A percentile compares a stretch with the other conserved stretches of the same genome.
These are phyloP conservation scores for Sugiyamaella xylanicola DNA, from an alignment of 1,139 yeast genomes.

Conservation along the genomic window DNA sequence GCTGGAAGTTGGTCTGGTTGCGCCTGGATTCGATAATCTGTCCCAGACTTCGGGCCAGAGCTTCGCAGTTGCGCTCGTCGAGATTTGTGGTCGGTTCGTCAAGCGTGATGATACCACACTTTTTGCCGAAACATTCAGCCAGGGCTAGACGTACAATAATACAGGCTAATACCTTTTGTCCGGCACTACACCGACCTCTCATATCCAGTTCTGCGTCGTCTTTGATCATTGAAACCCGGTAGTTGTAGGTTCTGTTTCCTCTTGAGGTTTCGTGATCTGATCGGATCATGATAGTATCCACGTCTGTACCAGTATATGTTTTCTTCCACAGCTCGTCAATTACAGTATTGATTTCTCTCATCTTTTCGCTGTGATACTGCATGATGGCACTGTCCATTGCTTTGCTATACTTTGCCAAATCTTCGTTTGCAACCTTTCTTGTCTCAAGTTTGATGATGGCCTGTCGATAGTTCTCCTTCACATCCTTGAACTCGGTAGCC, in stretches of 20 bases:
- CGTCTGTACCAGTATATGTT: conserved; percentile 94
- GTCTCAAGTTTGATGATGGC: conserved; percentile 82
- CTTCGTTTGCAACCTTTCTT: conserved; percentile 77
- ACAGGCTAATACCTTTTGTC: conserved; percentile 93
- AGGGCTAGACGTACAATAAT: conserved; percentile 88
- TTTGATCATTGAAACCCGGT: conserved; percentile 93
- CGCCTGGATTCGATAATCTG: conserved; percentile 74
- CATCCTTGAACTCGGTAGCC: conserved; percentile 66
- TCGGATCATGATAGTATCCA: conserved; percentile 83
- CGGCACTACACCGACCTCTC: conserved; percentile 98
- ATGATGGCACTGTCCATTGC: conserved; percentile 92
- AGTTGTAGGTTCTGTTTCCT: conserved; percentile 73
- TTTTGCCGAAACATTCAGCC: conserved; percentile 93
- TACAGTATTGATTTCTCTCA: conserved; percentile 88
- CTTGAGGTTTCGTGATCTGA: conserved; percentile 68
- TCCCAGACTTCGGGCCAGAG: conserved; percentile 79
- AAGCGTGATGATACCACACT: conserved; percentile 92
- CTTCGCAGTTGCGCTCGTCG: conserved; percentile 85
- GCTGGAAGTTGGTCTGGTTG: conserved; percentile 83
- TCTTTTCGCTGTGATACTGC: conserved; percentile 87
- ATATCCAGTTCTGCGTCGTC: conserved; percentile 91
- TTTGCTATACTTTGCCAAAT: conserved; percentile 75
- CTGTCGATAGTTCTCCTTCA: conserved; percentile 62
- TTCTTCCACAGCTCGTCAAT: conserved; percentile 91
- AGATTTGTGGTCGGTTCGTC: conserved; percentile 98